Evolutionary conservation across 257 asterid genomes (phyloP), one percentile per base, ranked within the genome.

Genomic region (Gardenia jasminoides): DNA sequence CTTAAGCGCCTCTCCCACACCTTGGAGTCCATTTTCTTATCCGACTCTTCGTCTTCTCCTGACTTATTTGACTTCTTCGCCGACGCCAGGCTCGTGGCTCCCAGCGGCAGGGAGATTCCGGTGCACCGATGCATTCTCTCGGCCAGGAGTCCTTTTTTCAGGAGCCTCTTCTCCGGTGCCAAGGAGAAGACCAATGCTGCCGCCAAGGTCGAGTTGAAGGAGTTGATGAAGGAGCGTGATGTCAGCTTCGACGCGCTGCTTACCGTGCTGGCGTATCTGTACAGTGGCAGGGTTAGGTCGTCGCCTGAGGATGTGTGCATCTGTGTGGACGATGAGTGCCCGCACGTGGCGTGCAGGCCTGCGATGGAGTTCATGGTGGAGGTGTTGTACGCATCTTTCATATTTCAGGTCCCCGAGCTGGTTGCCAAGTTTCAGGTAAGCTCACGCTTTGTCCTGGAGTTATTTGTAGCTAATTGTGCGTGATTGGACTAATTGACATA

Each of bases 41-140:
- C 54, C 67, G 92, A 85, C 70, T 19, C 87, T 22, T 79, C 86
- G 12, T 82, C 94, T 0, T 46, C 87, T 61, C 80, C 87, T 77
- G 97, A 91, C 39, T 94, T 3, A 3, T 36, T 91, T 28, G 91
- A 91, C 82, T 91, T 79, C 89, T 93, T 90, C 83, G 86, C 97
- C 78, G 99, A 95, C 76, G 91, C 96, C n/a, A 88, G 83, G 85
- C 78, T 95, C 26, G 84, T 92, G 16, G 75, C 86, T 2, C 78
- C 86, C 15, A 81, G 90, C 68, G 91, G 96, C n/a, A 84, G 79
- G 89, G 93, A 93, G 81, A 87, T 93, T 74, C 89, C 94, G 26
- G 97, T 92, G 28, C 97, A 95, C 86, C 88, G 99, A 52, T 95
- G 98, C 82, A 86, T 95, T 67, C 72, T 95, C 72, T 90, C 97